Conservation (phyloP, 176 grass and related monocot genomes). For the Oryza coarctata region DNA sequence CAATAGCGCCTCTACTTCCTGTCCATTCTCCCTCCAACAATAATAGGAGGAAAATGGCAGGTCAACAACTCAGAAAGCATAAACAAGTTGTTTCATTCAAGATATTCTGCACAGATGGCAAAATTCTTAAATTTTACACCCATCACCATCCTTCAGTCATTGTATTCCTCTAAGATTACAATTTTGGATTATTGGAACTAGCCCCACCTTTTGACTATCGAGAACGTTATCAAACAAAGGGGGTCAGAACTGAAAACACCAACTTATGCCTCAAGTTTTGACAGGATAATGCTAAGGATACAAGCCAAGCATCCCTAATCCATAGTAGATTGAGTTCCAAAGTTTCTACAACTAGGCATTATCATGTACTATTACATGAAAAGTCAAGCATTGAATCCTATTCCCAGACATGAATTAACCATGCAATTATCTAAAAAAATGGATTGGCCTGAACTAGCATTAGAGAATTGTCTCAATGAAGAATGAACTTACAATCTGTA, state of each 20-base stretch:
- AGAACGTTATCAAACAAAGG: not conserved
- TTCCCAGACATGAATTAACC: not conserved
- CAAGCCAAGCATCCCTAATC: not conserved
- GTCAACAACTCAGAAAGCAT: not conserved
- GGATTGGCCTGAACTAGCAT: too few species aligned
- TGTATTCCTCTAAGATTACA: not conserved
- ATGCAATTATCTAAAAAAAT: too few species aligned
- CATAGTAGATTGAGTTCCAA: not conserved
- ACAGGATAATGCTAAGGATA: not conserved
- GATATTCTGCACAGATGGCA: not conserved
- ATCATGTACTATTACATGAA: not conserved
- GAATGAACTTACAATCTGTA: slow-evolving; percentile 73
- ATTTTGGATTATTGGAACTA: not conserved
- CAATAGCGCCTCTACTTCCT: not conserved
- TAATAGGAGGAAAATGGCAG: not conserved
- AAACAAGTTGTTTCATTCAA: not conserved
- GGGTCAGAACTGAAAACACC: not conserved
- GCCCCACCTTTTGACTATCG: not conserved
- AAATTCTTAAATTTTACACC: not conserved
- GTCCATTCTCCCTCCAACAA: not conserved
- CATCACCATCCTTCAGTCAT: not conserved
- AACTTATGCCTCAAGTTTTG: not conserved
- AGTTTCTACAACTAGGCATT: not conserved
- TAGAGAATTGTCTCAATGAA: not conserved
- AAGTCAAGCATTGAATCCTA: not conserved